These are phyloP conservation scores for Didymella lethalis DNA, from an alignment of 2,329 filamentous ascomycete genomes.

Conservation along the genomic window DNA sequence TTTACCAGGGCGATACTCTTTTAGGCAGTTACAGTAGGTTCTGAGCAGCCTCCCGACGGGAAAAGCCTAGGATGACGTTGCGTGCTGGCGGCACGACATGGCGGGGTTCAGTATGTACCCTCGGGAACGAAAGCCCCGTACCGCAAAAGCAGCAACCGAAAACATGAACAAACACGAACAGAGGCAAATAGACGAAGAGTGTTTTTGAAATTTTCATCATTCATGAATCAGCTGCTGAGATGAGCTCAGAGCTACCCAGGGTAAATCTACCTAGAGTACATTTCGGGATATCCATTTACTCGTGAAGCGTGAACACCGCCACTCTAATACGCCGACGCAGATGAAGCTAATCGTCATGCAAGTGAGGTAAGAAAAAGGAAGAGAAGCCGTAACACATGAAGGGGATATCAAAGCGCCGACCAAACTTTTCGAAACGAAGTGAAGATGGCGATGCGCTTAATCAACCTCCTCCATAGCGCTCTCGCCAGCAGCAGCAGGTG, in stretches of 20 bases:
- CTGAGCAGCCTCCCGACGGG: conserved; percentile 29
- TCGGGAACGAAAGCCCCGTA: conserved; percentile 2
- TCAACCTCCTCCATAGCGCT: conserved; percentile 99
- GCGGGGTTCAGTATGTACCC: conserved; percentile 12
- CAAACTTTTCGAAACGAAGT: conserved; percentile 47
- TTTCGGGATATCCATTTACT: conserved; percentile 47
- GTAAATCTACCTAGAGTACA: conserved; percentile 47
- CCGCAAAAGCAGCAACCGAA: background rate
- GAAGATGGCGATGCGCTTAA: conserved; percentile 61
- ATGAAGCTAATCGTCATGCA: conserved; percentile 44
- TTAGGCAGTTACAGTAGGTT: conserved; percentile 13
- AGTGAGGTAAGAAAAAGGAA: conserved; percentile 41
- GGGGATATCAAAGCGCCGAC: conserved; percentile 51
- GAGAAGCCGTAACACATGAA: conserved; percentile 51
- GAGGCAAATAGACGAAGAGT: background rate
- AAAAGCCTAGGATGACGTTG: conserved; percentile 32
- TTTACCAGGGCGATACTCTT: background rate
- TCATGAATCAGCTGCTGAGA: conserved; percentile 37
- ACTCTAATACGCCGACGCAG: conserved; percentile 48
- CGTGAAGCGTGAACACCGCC: conserved; percentile 43
- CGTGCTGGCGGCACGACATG: conserved; percentile 3
- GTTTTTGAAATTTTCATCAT: conserved; percentile 44
- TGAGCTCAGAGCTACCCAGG: conserved; percentile 35
- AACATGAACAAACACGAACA: background rate
- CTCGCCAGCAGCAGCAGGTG: conserved; percentile 75